Evolutionary conservation across 768 basidiomycete genomes (phyloP).

Genomic region (Mycena olivaceomarginata): DNA sequence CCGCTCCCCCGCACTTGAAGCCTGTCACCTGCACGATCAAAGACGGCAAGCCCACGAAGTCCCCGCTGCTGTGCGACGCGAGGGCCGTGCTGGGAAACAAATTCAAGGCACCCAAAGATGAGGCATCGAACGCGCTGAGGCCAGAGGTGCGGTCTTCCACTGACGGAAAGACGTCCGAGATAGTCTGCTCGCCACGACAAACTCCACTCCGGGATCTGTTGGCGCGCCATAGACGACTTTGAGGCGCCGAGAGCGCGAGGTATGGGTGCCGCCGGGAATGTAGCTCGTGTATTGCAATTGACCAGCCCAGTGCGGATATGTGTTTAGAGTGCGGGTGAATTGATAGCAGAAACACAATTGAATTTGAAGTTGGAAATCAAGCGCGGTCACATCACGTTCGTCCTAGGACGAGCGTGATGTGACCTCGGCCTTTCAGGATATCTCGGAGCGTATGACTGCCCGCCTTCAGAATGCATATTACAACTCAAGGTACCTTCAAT

Average conservation of each 20-base stretch:
- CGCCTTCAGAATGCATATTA: conserved; percentile 71
- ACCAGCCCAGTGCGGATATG: conserved; percentile 56
- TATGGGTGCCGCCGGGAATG: conserved; percentile 45
- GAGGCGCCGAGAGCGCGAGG: conserved; percentile 51
- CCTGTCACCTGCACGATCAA: conserved; percentile 58
- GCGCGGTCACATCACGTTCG: too few species aligned
- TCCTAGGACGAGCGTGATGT: too few species aligned
- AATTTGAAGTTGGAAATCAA: too few species aligned
- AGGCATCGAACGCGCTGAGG: conserved; percentile 39
- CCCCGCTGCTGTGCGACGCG: conserved; percentile 47
- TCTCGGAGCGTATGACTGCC: conserved; percentile 60
- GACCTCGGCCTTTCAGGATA: conserved; percentile 55
- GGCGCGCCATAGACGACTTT: conserved; percentile 48
- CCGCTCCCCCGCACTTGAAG: conserved; percentile 53
- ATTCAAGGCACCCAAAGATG: conserved; percentile 28
- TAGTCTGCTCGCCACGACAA: conserved; percentile 45
- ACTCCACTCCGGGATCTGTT: conserved; percentile 55
- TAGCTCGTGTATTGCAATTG: conserved; percentile 51
- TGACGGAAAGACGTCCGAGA: conserved; percentile 30
- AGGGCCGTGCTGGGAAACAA: conserved; percentile 46
- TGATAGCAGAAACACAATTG: too few species aligned
- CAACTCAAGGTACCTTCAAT: conserved; percentile 58
- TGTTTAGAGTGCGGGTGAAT: conserved; percentile 44
- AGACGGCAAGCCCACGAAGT: conserved; percentile 51
- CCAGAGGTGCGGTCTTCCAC: conserved; percentile 37